Evolutionary conservation across 148 eudicot genomes (phyloP).

Genomic region (Pharnaceum exiguum): DNA sequence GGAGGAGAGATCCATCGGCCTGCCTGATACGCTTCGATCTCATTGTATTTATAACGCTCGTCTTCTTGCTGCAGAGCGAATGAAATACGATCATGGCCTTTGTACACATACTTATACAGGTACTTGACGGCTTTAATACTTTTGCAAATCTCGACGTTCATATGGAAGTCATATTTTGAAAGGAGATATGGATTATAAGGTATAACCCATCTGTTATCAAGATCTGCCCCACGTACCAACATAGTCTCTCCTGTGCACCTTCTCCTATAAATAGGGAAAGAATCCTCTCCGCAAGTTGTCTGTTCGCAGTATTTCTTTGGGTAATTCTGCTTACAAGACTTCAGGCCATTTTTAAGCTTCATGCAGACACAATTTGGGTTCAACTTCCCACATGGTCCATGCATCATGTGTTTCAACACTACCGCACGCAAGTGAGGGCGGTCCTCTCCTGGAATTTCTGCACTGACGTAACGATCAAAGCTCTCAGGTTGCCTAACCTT

Average conservation of each 20-base stretch:
- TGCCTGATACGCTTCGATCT: slow-evolving; percentile 7
- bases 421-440: background rate
- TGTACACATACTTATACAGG: too few relatives aligned
- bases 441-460: slow-evolving; percentile 1
- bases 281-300: background rate
- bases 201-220: slow-evolving; percentile 19
- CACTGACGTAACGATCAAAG: slow-evolving; percentile 3
- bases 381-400: slow-evolving; percentile 24
- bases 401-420: slow-evolving; percentile 29
- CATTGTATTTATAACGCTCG: background rate
- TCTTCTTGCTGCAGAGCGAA: background rate
- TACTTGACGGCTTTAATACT: slow-evolving; percentile 10
- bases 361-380: slow-evolving; percentile 7
- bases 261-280: slow-evolving; percentile 18
- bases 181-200: slow-evolving; percentile 20
- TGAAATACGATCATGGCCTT: too few relatives aligned
- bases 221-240: background rate
- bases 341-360: background rate
- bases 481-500: background rate
- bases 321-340: slow-evolving; percentile 9
- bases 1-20: slow-evolving; percentile 14
- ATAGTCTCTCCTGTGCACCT: background rate
- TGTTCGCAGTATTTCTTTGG: background rate
- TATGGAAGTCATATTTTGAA: slow-evolving; percentile 2
- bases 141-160: slow-evolving; percentile 22